Conservation (phyloP, 495 filamentous ascomycete species). For the Aspergillus leporis region DNA sequence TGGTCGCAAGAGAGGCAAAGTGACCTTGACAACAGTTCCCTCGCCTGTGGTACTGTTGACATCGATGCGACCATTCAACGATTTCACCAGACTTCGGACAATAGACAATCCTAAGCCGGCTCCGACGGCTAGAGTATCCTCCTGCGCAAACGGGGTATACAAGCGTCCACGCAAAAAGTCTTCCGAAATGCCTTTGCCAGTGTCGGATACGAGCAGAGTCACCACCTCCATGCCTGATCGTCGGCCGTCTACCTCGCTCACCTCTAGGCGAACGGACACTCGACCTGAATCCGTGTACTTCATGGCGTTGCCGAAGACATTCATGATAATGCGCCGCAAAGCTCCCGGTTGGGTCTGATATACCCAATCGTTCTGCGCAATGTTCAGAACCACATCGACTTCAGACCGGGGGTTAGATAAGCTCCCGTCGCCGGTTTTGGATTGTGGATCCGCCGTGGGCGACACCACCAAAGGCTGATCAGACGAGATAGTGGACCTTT, state of each 20-base stretch:
- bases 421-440: slow-evolving; percentile 2
- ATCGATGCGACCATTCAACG: slow-evolving; percentile 53
- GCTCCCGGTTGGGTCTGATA: slow-evolving; percentile 73
- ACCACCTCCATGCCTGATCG: slow-evolving; percentile 38
- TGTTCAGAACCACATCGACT: slow-evolving; percentile 64
- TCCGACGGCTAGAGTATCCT: slow-evolving; percentile 60
- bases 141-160: slow-evolving; percentile 76
- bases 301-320: slow-evolving; percentile 78
- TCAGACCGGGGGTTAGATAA: slow-evolving; percentile 19
- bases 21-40: slow-evolving; percentile 54
- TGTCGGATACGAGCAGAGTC: slow-evolving; percentile 61
- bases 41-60: slow-evolving; percentile 49
- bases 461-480: slow-evolving; percentile 28
- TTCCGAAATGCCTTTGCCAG: slow-evolving; percentile 71
- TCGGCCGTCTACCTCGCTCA: slow-evolving; percentile 37
- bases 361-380: slow-evolving; percentile 59
- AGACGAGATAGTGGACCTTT: slow-evolving; percentile 29
- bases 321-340: slow-evolving; percentile 75
- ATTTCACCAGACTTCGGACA: slow-evolving; percentile 54
- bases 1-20: slow-evolving; percentile 42
- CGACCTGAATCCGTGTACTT: slow-evolving; percentile 73
- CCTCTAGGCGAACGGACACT: slow-evolving; percentile 61
- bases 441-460: slow-evolving; percentile 13
- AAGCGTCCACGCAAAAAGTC: slow-evolving; percentile 69
- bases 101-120: slow-evolving; percentile 56